Evolutionary conservation across 2,329 filamentous ascomycete species (phyloP).

Genomic region (Ceratocystis alfenasii): DNA sequence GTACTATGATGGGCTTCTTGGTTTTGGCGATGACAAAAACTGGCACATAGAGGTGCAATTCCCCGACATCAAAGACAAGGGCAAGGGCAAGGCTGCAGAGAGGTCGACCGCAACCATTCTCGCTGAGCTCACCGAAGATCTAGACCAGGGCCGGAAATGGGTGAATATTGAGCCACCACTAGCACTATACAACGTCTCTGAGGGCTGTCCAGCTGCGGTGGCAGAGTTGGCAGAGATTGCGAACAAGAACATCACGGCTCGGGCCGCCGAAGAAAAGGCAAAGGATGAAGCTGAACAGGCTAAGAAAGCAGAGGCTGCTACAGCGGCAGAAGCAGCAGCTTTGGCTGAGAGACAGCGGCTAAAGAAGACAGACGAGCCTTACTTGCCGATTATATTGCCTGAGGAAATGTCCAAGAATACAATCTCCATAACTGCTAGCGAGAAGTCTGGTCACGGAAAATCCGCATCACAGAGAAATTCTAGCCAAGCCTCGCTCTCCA

Average conservation of each 20-base stretch:
- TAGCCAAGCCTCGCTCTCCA: background rate
- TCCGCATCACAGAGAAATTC: background rate
- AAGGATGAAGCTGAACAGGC: slow-evolving; percentile 24
- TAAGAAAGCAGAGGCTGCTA: slow-evolving; percentile 25
- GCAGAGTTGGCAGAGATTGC: slow-evolving; percentile 14
- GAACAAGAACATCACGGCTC: slow-evolving; percentile 11
- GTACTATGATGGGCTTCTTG: slow-evolving; percentile 9
- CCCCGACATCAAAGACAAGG: slow-evolving; percentile 1
- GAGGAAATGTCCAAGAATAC: background rate
- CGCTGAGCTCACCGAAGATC: slow-evolving; percentile 10
- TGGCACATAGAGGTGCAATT: background rate
- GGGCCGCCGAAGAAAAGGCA: slow-evolving; percentile 14
- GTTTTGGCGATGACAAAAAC: background rate
- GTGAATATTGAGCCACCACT: slow-evolving; percentile 7
- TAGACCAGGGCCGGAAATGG: slow-evolving; percentile 10
- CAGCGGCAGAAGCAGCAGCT: background rate
- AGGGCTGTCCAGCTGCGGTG: slow-evolving; percentile 12
- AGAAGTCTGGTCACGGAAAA: background rate
- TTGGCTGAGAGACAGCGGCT: slow-evolving; percentile 23
- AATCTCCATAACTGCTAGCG: background rate
- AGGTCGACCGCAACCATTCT: background rate
- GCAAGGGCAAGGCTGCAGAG: background rate
- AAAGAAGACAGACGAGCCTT: slow-evolving; percentile 30
- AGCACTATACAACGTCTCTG: slow-evolving; percentile 1
- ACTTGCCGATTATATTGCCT: slow-evolving; percentile 30